Evolutionary conservation across 345 rosid species (phyloP).

Genomic region (Streptanthus diversifolius): DNA sequence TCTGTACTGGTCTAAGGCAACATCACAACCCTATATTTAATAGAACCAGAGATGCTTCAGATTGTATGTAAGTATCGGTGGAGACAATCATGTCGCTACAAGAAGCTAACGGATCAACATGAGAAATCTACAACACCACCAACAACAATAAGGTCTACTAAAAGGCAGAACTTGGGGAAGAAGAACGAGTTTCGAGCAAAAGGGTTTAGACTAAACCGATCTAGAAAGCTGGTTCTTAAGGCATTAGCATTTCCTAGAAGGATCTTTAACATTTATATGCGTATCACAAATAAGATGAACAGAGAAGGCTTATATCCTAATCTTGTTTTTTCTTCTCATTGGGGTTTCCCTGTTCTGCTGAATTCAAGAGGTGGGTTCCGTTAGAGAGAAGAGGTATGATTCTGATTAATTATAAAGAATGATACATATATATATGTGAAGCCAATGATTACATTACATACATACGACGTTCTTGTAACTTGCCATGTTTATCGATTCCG

Average conservation of each 20-base stretch:
- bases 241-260: constrained; percentile 42
- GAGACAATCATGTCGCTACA: constrained; percentile 38
- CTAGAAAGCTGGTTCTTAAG: constrained; percentile 51
- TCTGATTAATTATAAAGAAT: neutral
- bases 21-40: neutral
- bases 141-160: constrained; percentile 31
- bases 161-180: constrained; percentile 45
- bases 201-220: constrained; percentile 53
- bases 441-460: constrained; percentile 1
- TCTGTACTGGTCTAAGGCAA: neutral
- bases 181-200: constrained; percentile 38
- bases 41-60: constrained; percentile 17
- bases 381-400: neutral
- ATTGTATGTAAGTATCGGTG: constrained; percentile 22
- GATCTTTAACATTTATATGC: constrained; percentile 43
- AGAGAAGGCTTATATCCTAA: constrained; percentile 52
- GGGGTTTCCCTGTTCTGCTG: constrained; percentile 62
- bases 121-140: constrained; percentile 13
- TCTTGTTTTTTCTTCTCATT: constrained; percentile 56
- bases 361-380: constrained; percentile 37
- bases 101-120: constrained; percentile 34
- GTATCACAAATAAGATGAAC: constrained; percentile 43
- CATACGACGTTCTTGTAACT: neutral
- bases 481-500: neutral
- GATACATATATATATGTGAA: neutral